Percentiles rank a stretch among this genome's conserved stretches.
phyloP scores from a whole-genome alignment of 1,139 yeast species.

The Saccharomyces hybrid region DNA sequence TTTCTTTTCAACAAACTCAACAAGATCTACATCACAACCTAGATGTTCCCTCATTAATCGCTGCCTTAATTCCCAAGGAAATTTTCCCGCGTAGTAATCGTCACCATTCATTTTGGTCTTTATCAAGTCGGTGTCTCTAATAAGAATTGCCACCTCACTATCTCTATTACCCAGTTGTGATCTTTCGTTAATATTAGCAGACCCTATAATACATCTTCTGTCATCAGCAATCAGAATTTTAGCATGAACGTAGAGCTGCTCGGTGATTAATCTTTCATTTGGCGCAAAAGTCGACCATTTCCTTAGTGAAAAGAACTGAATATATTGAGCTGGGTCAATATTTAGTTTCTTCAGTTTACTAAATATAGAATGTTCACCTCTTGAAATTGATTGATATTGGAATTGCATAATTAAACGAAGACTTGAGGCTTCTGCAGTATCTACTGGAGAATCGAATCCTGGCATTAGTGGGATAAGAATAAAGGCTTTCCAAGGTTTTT shows the following conservation, averaged over 20 bases:
- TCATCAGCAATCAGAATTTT: conserved; percentile 92
- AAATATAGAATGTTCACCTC: conserved; percentile 86
- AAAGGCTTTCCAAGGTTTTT: conserved; percentile 80
- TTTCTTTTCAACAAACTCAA: conserved; percentile 77
- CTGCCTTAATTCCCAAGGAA: conserved; percentile 83
- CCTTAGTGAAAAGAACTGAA: conserved; percentile 83
- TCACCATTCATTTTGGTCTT: conserved; percentile 74
- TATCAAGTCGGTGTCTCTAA: conserved; percentile 74
- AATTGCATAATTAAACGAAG: conserved; percentile 95
- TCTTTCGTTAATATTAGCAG: conserved; percentile 93
- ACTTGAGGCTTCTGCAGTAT: conserved; percentile 86
- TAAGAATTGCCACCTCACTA: conserved; percentile 84
- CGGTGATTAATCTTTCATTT: conserved; percentile 66
- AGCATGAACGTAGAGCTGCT: conserved; percentile 90
- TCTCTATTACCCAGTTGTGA: conserved; percentile 92
- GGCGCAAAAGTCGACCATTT: conserved; percentile 95
- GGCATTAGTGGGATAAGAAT: conserved; percentile 95
- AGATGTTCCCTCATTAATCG: conserved; percentile 94
- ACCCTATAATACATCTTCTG: conserved; percentile 84
- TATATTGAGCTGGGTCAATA: conserved; percentile 82
- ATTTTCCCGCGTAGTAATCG: conserved; percentile 72
- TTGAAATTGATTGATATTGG: conserved; percentile 85
- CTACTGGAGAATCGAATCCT: conserved; percentile 92
- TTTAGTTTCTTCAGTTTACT: conserved; percentile 72
- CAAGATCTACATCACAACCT: conserved; percentile 83